phyloP scores from a whole-genome alignment of 2,329 filamentous ascomycete genomes.

The Didymella exigua region DNA sequence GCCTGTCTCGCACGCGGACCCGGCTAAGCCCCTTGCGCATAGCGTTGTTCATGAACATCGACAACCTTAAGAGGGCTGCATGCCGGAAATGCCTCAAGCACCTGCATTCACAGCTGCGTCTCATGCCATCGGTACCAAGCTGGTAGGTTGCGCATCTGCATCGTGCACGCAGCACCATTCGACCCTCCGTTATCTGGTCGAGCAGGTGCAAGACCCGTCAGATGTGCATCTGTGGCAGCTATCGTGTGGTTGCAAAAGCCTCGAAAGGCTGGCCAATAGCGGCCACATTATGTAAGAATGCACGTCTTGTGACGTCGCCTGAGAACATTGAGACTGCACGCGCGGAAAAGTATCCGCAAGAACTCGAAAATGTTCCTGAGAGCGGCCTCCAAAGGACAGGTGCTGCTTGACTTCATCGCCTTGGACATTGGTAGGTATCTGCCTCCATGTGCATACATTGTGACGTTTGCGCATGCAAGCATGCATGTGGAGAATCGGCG shows the following conservation, averaged over 20 bases:
- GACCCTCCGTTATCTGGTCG: not conserved
- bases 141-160: not conserved
- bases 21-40: constrained; percentile 16
- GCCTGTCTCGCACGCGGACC: constrained; percentile 17
- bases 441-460: not conserved
- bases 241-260: constrained; percentile 12
- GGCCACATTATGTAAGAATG: constrained; percentile 14
- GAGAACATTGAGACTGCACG: constrained; percentile 7
- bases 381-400: not conserved
- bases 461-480: not conserved
- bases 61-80: not conserved
- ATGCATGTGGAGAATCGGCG: not conserved
- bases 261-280: constrained; percentile 12
- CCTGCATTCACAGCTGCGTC: constrained; percentile 6
- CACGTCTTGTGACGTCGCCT: constrained; percentile 14
- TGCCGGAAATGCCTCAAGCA: constrained; percentile 27
- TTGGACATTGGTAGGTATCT: not conserved
- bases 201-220: constrained; percentile 2
- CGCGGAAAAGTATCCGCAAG: constrained; percentile 18
- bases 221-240: constrained; percentile 10
- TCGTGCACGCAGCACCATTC: constrained; percentile 7
- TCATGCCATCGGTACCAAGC: constrained; percentile 10
- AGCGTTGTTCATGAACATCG: constrained; percentile 8
- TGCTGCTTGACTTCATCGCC: not conserved
- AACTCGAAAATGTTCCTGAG: not conserved